Percentiles rank a stretch among this genome's conserved stretches.
Conservation (phyloP, 495 filamentous ascomycete genomes). For the Evernia prunastri region DNA sequence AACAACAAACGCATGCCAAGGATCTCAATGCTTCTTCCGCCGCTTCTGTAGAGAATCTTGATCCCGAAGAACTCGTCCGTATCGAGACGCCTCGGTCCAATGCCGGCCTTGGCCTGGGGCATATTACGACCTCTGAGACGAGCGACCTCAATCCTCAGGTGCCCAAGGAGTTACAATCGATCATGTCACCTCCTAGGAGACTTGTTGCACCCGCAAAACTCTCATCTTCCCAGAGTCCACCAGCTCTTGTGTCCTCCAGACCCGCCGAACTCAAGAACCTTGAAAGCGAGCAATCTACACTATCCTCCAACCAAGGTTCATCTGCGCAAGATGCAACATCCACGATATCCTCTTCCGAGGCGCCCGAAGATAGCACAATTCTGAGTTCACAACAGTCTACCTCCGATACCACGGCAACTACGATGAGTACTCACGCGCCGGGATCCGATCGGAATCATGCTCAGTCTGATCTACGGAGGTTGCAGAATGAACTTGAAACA, state of each 20-base stretch:
- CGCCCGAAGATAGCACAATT: background rate
- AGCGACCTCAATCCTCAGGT: background rate
- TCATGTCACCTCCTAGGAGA: background rate
- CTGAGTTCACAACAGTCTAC: constrained; percentile 11
- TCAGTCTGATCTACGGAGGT: constrained; percentile 12
- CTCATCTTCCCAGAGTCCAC: background rate
- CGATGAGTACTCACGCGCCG: background rate
- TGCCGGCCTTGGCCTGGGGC: background rate
- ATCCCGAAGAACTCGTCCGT: background rate
- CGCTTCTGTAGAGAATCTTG: background rate
- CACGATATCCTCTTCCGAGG: constrained; percentile 5
- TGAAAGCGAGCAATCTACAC: constrained; percentile 3
- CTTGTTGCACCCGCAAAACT: background rate
- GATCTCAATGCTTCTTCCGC: constrained; percentile 6
- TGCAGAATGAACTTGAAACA: constrained; percentile 15
- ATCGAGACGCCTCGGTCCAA: background rate
- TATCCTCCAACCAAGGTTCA: background rate
- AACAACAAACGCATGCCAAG: background rate
- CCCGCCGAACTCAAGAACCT: background rate
- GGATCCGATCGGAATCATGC: constrained; percentile 9
- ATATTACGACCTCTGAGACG: background rate
- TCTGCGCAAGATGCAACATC: constrained; percentile 4
- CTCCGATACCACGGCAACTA: constrained; percentile 1
- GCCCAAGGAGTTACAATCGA: background rate
- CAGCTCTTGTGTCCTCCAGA: background rate